Conservation (phyloP, 768 basidiomycete species). For the Paxillus ammoniavirescens region DNA sequence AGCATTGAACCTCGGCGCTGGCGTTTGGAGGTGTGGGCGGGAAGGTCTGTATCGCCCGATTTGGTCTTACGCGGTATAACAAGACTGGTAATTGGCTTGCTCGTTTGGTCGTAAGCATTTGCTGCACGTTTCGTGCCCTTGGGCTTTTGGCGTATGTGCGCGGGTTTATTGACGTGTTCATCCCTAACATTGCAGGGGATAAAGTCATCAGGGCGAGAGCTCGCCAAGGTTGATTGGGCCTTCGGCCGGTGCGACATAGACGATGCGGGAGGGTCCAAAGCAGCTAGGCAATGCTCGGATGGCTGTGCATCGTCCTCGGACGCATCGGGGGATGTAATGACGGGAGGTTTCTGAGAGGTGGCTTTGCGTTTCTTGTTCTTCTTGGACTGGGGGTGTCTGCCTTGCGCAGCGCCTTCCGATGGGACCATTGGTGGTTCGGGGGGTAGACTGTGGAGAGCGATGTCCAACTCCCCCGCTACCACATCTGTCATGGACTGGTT, state of each 20-base stretch:
- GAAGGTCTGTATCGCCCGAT: neutral
- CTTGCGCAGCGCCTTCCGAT: neutral
- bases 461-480: neutral
- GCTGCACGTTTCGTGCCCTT: neutral
- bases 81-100: neutral
- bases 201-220: neutral
- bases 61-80: slow-evolving; percentile 1
- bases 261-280: neutral
- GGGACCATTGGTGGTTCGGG: neutral
- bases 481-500: neutral
- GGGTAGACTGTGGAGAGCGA: neutral
- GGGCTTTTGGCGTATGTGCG: neutral
- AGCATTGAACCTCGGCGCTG: slow-evolving; percentile 8
- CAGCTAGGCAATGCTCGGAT: neutral
- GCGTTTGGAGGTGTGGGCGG: slow-evolving; percentile 9
- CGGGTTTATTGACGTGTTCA: neutral
- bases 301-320: slow-evolving; percentile 20
- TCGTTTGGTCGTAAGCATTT: neutral
- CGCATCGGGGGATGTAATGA: slow-evolving; percentile 17
- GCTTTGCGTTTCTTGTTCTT: slow-evolving; percentile 22
- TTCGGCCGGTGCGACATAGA: slow-evolving; percentile 11
- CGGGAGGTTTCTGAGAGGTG: slow-evolving; percentile 18
- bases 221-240: neutral
- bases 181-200: neutral
- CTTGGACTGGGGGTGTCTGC: neutral